Evolutionary conservation across 208 protist genomes (phyloP).

Genomic region (Trypanosoma conorhini): DNA sequence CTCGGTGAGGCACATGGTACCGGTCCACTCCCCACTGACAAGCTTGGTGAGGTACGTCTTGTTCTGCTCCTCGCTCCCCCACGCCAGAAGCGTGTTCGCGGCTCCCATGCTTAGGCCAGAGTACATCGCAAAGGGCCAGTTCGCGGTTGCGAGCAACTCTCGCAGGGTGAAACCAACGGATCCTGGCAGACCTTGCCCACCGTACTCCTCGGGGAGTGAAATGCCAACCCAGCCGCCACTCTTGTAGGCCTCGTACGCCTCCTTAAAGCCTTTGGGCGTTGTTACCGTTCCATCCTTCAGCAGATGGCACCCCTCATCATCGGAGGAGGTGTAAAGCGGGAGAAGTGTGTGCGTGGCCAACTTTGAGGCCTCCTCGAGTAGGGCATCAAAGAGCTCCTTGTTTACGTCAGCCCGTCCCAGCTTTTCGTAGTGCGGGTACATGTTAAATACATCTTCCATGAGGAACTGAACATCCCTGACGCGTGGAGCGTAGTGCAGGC

Average conservation of each 20-base stretch:
- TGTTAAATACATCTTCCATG: conserved; percentile 80
- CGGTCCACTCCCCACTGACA: conserved; percentile 73
- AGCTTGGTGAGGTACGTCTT: conserved; percentile 76
- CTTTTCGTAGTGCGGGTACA: conserved; percentile 79
- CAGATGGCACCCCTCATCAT: conserved; percentile 55
- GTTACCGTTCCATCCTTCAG: conserved; percentile 50
- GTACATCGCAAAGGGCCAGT: conserved; percentile 90
- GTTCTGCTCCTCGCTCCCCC: conserved; percentile 80
- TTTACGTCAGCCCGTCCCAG: conserved; percentile 37
- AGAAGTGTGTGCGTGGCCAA: conserved; percentile 56
- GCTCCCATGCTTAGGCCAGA: conserved; percentile 69
- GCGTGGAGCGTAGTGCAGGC: conserved; percentile 50
- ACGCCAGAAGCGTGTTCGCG: conserved; percentile 57
- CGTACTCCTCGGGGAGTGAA: conserved; percentile 71
- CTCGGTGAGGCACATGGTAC: conserved; percentile 93
- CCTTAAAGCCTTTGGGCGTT: conserved; percentile 85
- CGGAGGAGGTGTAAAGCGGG: conserved; percentile 59
- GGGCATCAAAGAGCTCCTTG: conserved; percentile 74
- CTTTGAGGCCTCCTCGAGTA: conserved; percentile 70
- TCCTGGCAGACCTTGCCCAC: conserved; percentile 76
- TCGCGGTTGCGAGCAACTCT: conserved; percentile 80
- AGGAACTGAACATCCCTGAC: conserved; percentile 70
- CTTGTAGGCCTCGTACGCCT: conserved; percentile 75
- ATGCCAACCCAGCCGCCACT: conserved; percentile 84
- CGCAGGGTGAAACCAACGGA: conserved; percentile 61